phyloP scores from a whole-genome alignment of 2,329 filamentous ascomycete species.

The Pseudocercospora eumusae region DNA sequence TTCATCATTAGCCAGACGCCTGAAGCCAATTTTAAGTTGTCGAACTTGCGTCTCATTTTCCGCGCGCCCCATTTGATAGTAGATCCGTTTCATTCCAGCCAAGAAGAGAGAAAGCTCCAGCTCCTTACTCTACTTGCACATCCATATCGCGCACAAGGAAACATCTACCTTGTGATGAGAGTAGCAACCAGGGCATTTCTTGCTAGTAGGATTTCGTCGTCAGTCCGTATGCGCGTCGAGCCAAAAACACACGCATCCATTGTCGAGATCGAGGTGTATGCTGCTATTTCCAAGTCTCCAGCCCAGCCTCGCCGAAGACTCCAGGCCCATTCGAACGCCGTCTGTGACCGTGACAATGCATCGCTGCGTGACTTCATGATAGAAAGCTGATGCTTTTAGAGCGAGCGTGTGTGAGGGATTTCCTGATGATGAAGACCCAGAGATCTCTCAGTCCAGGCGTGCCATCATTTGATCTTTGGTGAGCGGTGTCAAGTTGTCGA shows the following conservation, averaged over 20 bases:
- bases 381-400: slow-evolving; percentile 31
- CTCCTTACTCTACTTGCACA: slow-evolving; percentile 18
- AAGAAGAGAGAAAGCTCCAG: slow-evolving; percentile 6
- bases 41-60: slow-evolving; percentile 8
- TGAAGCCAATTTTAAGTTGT: slow-evolving; percentile 10
- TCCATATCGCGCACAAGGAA: slow-evolving; percentile 17
- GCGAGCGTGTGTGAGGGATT: slow-evolving; percentile 15
- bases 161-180: slow-evolving; percentile 26
- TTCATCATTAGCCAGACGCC: slow-evolving; percentile 15
- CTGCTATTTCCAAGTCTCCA: slow-evolving; percentile 21
- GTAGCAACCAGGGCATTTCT: slow-evolving; percentile 17
- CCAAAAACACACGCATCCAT: slow-evolving; percentile 10
- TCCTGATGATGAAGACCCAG: neutral
- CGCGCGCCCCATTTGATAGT: slow-evolving; percentile 8
- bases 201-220: slow-evolving; percentile 13
- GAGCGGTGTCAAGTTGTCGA: slow-evolving; percentile 90
- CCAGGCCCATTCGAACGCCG: slow-evolving; percentile 36
- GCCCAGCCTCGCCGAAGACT: slow-evolving; percentile 28
- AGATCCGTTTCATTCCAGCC: slow-evolving; percentile 11
- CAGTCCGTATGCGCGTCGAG: slow-evolving; percentile 17
- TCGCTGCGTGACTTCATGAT: slow-evolving; percentile 46
- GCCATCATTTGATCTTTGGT: slow-evolving; percentile 96
- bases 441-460: slow-evolving; percentile 72
- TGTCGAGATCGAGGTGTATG: slow-evolving; percentile 22
- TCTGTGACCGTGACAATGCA: slow-evolving; percentile 34